Evolutionary conservation across 176 grass and related monocot species (phyloP).

Genomic region (Musa schizocarpa): DNA sequence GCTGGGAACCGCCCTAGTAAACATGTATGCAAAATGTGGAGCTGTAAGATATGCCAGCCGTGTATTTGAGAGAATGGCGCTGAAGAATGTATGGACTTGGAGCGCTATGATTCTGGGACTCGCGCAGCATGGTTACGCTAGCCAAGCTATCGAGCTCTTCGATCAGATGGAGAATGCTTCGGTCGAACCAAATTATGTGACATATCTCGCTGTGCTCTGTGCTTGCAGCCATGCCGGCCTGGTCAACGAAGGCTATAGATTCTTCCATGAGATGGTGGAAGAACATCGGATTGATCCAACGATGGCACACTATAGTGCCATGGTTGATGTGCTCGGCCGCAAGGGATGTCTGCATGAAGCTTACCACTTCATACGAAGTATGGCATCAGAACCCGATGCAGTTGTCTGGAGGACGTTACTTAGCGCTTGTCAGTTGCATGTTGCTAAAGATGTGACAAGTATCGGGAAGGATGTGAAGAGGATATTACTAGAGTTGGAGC

Average conservation of each 20-base stretch:
- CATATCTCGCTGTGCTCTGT: slow-evolving; percentile 42
- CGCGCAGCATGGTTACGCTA: slow-evolving; percentile 34
- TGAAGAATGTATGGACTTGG: slow-evolving; percentile 54
- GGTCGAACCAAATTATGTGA: slow-evolving; percentile 35
- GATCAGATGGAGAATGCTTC: slow-evolving; percentile 28
- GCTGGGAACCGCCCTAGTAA: slow-evolving; percentile 30
- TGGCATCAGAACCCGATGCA: slow-evolving; percentile 25
- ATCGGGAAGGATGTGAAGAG: slow-evolving; percentile 35
- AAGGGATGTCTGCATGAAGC: slow-evolving; percentile 36
- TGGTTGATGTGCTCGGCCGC: slow-evolving; percentile 54
- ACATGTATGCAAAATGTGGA: slow-evolving; percentile 58
- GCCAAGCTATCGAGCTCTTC: slow-evolving; percentile 30
- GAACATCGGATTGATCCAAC: slow-evolving; percentile 30
- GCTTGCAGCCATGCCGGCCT: slow-evolving; percentile 46
- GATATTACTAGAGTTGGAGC: slow-evolving; percentile 42
- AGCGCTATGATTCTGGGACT: slow-evolving; percentile 48
- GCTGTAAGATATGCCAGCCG: slow-evolving; percentile 13
- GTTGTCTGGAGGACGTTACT: slow-evolving; percentile 52
- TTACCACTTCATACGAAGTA: slow-evolving; percentile 33
- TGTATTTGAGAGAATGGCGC: slow-evolving; percentile 32
- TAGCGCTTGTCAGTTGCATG: slow-evolving; percentile 43
- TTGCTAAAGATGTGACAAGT: slow-evolving; percentile 26
- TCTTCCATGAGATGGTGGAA: slow-evolving; percentile 46
- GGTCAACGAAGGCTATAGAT: slow-evolving; percentile 23
- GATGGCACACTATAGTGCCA: slow-evolving; percentile 50